Evolutionary conservation across 2,329 filamentous ascomycete genomes (phyloP), one percentile per base, ranked within the genome.

Genomic region (Alternaria dauci): DNA sequence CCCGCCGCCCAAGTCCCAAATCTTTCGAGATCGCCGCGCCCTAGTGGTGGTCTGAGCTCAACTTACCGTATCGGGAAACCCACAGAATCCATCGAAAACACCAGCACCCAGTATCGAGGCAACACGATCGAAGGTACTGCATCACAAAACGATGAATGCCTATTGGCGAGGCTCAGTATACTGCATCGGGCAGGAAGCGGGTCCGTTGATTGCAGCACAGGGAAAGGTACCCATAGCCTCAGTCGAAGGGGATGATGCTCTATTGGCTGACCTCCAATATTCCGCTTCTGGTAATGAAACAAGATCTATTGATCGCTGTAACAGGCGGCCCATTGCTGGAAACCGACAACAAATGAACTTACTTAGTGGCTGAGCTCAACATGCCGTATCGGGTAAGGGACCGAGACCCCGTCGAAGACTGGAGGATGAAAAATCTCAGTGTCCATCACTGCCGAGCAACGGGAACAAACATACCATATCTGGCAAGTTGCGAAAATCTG

Each of bases 21-120:
- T 52, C 41, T 58, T 60, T 61, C 18, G 46, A 23, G 25, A 46
- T 59, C 32, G 46, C 38, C 34, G 26, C 44, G 25, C 26, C 38
- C 20, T 25, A 18, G 36, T 48, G 54, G n/a, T 58, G 58, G 42
- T 39, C 58, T 34, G n/a, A 58, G 58, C 58, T 61, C 42, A 50
- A 43, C 14, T 20, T 58, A 23, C 58, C 58, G 11, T 14, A 52
- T 52, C 4, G 7, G 46, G 54, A 8, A 57, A 36, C 4, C 28
- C 5, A 2, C 9, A 20, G 50, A 20, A 42, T 20, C 53, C 44
- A 50, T 56, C 36, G 39, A 43, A 42, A 16, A 14, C 26, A 2
- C n/a, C 6, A 20, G 38, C 8, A 20, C 18, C n/a, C 18, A 12
- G 8, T 20, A n/a, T 20, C n/a, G 20, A 39, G 11, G 38, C 18